Base-by-base conservation (phyloP, 169 alveolate species). In the Eimeria zaria region DNA sequence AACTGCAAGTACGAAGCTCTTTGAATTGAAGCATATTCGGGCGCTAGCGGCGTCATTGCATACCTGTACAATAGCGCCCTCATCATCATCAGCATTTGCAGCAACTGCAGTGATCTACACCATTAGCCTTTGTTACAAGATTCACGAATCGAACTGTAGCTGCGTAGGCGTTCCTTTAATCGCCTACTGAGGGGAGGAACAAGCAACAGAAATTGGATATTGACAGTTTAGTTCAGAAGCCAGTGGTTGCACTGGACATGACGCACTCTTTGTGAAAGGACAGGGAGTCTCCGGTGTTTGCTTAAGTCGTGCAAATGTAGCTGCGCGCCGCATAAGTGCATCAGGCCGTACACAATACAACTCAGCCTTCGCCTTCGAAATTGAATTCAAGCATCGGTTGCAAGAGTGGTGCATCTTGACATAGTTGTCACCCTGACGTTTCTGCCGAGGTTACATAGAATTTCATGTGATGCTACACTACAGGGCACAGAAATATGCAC, bases 41-140 rank as follows among this genome's bases (percentile, higher is more conserved):
- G 94, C 83, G 69, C 83, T 44, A n/a, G 94, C 94, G 22, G 94
- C 94, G 27, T 87, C 94, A 87, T 67, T 39, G 94, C 94, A 87
- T 44, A 87, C 94, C 94, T 87, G 94, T 48, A 39, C 71, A 78
- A 58, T 24, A 16, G 3, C 58, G 20, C 36, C 30, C 90, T 3
- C 73, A 30, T 48, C n/a, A 11, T 3, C 73, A 30, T 48, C n/a
- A 11, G 24, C 67, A 48, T 30, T 20, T 74, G 85, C 85, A 24
- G 48, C 20, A 30, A 78, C 88, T 2, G 30, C 9, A 73, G 83
- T 33, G 78, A n/a, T 33, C n/a, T 33, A 69, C 11, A 16, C 51
- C 12, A 5, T 41, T 73, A 39, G 0, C n/a, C 3, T 20, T 39
- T 39, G 27, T 16, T 69, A 33, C 18, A 20, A 0, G 55, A 5